These are phyloP conservation scores for Phaeosphaeriaceae sp. DNA, from an alignment of 2,329 filamentous ascomycete species.

Conservation along the genomic window DNA sequence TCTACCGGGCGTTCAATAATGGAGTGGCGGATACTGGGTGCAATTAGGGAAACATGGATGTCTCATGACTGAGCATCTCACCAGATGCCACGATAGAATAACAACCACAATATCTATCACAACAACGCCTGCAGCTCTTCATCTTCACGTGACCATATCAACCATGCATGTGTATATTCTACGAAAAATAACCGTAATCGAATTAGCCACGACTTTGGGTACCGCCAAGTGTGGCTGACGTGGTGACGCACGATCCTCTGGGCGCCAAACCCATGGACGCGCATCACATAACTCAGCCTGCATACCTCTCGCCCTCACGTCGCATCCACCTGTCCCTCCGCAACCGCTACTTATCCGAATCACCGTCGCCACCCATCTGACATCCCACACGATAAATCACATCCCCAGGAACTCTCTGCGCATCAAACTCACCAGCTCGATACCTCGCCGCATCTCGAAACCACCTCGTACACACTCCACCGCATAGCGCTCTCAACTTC, in stretches of 20 bases:
- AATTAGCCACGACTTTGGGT: background rate
- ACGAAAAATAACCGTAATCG: background rate
- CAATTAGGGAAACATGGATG: background rate
- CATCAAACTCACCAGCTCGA: background rate
- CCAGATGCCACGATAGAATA: background rate
- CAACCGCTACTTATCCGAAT: background rate
- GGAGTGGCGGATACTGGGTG: background rate
- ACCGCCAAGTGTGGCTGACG: slow-evolving; percentile 5
- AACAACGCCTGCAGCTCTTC: background rate
- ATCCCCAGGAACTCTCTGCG: background rate
- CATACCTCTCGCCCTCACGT: slow-evolving; percentile 1
- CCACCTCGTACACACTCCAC: background rate
- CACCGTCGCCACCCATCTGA: background rate
- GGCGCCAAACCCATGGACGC: slow-evolving; percentile 6
- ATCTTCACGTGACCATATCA: background rate
- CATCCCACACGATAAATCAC: background rate
- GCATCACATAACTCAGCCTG: background rate
- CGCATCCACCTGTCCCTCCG: background rate
- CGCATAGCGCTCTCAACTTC: background rate
- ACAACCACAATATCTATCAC: background rate
- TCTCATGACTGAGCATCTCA: background rate
- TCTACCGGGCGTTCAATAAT: background rate
- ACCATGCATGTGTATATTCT: too few relatives aligned
- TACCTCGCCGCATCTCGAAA: background rate
- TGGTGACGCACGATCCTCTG: slow-evolving; percentile 7